Evolutionary conservation across 345 rosid species (phyloP), one percentile per base, ranked within the genome.

Genomic region (Erysimum cheiranthoides): DNA sequence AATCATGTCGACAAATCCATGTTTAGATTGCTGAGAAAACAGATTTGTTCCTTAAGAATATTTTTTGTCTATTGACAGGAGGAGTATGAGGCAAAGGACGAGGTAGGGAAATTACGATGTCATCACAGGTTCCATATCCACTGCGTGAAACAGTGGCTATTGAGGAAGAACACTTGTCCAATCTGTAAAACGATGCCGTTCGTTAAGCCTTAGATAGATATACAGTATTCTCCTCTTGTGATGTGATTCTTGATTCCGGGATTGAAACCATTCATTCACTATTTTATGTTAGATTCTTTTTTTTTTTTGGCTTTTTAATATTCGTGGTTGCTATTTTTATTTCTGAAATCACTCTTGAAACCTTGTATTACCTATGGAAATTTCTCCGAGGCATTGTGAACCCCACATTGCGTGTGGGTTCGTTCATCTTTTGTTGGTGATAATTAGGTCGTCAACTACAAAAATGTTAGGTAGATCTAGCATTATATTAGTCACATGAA

Each of bases 111-210:
- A 59, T 78, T 95, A 39, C 77, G 73, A 10, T 92, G 99, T 43
- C 96, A 89, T 12, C 99, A 95, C 42, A 81, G 85, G 38, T 92
- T 86, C 70, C 99, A 95, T 86, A 36, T 84, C 14, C 70, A 82
- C 10, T 95, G 99, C 36, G 88, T 90, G 77, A 92, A 86, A 82
- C 97, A 86, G 59, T 95, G 99, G 99, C 91, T 95, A 5, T 47
- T 78, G n/a, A 92, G 78, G 77, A 95, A 95, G 80, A 95, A 95
- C 68, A 31, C 79, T 8, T 95, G 99, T 83, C 97, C 99, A 0
- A 86, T 95, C 45, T 92, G 99, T 73, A 95, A 92, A 85, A 69
- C 80, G 0, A 83, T 81, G 35, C 87, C 93, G 6, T 64, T 10
- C 32, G 46, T 3, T 49, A 18, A 71, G 72, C n/a, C 76, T 57